Evolutionary conservation across 345 rosid species (phyloP).

Genomic region (Bretschneidera sinensis): DNA sequence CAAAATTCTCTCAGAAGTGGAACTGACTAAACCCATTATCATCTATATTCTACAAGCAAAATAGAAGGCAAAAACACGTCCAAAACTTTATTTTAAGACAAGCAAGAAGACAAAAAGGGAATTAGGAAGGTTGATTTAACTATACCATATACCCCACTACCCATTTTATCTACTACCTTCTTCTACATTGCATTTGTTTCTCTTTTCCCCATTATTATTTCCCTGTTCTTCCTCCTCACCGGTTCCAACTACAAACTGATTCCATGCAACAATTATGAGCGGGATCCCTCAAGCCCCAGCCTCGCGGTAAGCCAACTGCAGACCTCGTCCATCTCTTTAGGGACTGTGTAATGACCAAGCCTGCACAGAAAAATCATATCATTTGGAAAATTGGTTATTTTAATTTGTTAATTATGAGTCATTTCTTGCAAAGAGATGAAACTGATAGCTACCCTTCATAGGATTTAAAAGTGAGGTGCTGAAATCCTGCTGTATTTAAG

Average conservation of each 20-base stretch:
- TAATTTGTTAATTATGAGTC: not conserved
- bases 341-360: constrained; percentile 89
- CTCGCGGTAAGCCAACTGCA: constrained; percentile 67
- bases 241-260: constrained; percentile 19
- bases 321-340: constrained; percentile 75
- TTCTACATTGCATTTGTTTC: constrained; percentile 12
- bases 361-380: constrained; percentile 27
- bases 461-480: constrained; percentile 44
- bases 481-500: constrained; percentile 46
- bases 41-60: not conserved
- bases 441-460: constrained; percentile 42
- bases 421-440: not conserved
- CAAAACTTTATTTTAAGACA: constrained; percentile 27
- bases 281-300: constrained; percentile 70
- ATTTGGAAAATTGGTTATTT: not conserved
- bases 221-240: constrained; percentile 19
- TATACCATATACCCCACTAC: constrained; percentile 29
- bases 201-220: constrained; percentile 21
- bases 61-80: constrained; percentile 14
- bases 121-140: constrained; percentile 25
- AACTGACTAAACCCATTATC: not conserved
- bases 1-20: not conserved
- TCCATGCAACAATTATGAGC: constrained; percentile 11
- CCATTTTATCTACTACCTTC: constrained; percentile 19
- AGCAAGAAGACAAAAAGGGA: constrained; percentile 8